A percentile compares a stretch with the other conserved stretches of the same genome.
These are phyloP conservation scores for Cucurbita pepo DNA, from an alignment of 306 rosid genomes.

Conservation along the genomic window DNA sequence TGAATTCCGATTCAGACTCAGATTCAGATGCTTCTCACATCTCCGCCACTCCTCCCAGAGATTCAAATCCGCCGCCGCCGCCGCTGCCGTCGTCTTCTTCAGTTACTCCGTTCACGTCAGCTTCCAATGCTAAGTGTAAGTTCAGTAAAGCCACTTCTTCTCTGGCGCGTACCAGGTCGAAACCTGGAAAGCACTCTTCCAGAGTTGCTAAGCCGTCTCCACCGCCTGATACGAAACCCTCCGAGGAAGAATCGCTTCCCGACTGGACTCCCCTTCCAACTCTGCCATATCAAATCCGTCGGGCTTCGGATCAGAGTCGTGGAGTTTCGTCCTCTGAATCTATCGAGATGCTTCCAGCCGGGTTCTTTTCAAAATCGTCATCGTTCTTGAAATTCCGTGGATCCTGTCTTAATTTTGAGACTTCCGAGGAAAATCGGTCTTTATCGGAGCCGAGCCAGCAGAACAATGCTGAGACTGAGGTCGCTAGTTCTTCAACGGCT, in stretches of 20 bases:
- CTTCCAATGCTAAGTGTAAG: conserved; percentile 16
- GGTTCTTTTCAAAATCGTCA: conserved; percentile 34
- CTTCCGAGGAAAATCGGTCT: conserved; percentile 13
- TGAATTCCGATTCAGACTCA: conserved; percentile 52
- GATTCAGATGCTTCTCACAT: conserved; percentile 74
- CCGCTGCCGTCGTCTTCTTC: conserved; percentile 15
- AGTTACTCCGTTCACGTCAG: conserved; percentile 3
- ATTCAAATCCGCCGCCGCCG: conserved; percentile 14
- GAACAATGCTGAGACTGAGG: neutral
- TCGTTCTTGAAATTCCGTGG: conserved; percentile 52
- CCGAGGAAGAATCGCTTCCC: conserved; percentile 2
- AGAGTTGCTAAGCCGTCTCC: neutral
- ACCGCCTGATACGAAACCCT: neutral
- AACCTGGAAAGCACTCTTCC: conserved; percentile 18
- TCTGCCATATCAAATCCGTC: conserved; percentile 53
- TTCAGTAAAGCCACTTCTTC: conserved; percentile 17
- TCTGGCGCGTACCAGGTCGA: conserved; percentile 15
- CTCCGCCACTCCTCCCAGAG: conserved; percentile 81
- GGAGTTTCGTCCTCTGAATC: conserved; percentile 18
- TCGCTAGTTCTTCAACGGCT: neutral
- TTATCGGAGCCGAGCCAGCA: conserved; percentile 1
- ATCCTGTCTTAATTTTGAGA: conserved; percentile 18
- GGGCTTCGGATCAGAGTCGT: conserved; percentile 20
- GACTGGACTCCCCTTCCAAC: conserved; percentile 15
- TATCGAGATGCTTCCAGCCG: conserved; percentile 48